Conservation (phyloP, 495 filamentous ascomycete species). For the Neurospora pannonica region DNA sequence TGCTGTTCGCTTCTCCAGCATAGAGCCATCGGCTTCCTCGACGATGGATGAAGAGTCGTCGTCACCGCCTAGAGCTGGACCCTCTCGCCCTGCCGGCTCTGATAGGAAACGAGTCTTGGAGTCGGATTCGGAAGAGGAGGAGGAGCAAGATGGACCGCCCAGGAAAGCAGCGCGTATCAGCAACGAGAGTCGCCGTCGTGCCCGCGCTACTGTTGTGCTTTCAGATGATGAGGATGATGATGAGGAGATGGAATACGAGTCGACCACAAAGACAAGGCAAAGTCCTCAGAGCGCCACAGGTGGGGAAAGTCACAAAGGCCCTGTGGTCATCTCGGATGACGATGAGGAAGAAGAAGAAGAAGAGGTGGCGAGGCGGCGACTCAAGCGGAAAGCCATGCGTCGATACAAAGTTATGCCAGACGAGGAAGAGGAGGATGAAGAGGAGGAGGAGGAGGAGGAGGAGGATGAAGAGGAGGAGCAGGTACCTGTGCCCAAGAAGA, state of each 20-base stretch:
- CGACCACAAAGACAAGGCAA: background rate
- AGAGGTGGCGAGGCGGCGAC: background rate
- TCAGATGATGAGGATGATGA: conserved; percentile 9
- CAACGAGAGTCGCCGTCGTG: background rate
- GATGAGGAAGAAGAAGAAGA: background rate
- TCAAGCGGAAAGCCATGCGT: background rate
- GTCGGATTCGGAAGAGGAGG: conserved; percentile 8
- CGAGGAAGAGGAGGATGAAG: background rate
- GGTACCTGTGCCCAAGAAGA: background rate
- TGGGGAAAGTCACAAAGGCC: background rate
- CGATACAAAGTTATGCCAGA: background rate
- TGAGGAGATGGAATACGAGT: background rate
- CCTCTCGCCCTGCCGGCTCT: background rate
- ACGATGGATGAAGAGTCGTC: background rate
- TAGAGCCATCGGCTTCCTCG: conserved; percentile 9
- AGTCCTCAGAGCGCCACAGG: background rate
- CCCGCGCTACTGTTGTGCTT: background rate
- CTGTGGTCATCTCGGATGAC: background rate
- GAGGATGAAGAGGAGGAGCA: too few relatives aligned
- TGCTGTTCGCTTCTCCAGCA: conserved; percentile 14
- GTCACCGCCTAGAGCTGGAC: background rate
- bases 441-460: background rate
- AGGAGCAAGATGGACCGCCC: background rate
- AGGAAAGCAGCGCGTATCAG: conserved; percentile 3
- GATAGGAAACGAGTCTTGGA: background rate